Percentiles rank a stretch among this genome's conserved stretches.
Conservation (phyloP, 164 flowering plant species). For the Umbellularia californica region DNA sequence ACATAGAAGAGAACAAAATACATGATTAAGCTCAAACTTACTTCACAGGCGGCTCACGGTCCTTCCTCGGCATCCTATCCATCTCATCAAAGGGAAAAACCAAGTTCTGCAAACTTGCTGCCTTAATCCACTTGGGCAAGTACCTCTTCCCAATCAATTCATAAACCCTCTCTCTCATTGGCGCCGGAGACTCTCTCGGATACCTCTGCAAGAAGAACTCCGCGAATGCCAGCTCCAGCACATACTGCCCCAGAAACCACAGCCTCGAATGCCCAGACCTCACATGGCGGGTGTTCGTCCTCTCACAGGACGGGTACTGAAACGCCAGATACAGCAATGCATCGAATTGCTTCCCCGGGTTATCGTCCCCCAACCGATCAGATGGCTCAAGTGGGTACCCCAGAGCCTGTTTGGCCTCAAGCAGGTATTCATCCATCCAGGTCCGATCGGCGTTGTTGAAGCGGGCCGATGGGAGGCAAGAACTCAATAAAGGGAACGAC, state of each 20-base stretch:
- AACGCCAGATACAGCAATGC: constrained; percentile 87
- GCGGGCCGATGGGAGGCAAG: constrained; percentile 74
- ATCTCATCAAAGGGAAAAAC: constrained; percentile 88
- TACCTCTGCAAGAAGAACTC: constrained; percentile 93
- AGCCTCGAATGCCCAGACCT: constrained; percentile 85
- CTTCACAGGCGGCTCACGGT: constrained; percentile 87
- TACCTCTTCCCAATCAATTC: constrained; percentile 87
- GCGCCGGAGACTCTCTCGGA: constrained; percentile 93
- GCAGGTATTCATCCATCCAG: constrained; percentile 93
- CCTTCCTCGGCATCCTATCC: constrained; percentile 70
- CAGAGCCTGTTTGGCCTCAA: constrained; percentile 90
- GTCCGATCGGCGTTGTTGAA: constrained; percentile 78
- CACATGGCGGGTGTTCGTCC: constrained; percentile 76
- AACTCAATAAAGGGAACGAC: constrained; percentile 80
- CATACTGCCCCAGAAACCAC: constrained; percentile 83
- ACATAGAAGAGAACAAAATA: not conserved
- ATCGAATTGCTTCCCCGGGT: constrained; percentile 92
- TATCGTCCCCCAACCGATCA: constrained; percentile 53
- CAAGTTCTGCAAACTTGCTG: constrained; percentile 95
- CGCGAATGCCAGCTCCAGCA: constrained; percentile 73
- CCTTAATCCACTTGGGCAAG: constrained; percentile 86
- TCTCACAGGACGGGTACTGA: constrained; percentile 81
- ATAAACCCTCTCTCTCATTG: constrained; percentile 94
- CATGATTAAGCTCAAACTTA: constrained; percentile 32
- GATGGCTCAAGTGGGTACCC: constrained; percentile 92